phyloP scores from a whole-genome alignment of 139 green algal species.

The Microglena sp. region DNA sequence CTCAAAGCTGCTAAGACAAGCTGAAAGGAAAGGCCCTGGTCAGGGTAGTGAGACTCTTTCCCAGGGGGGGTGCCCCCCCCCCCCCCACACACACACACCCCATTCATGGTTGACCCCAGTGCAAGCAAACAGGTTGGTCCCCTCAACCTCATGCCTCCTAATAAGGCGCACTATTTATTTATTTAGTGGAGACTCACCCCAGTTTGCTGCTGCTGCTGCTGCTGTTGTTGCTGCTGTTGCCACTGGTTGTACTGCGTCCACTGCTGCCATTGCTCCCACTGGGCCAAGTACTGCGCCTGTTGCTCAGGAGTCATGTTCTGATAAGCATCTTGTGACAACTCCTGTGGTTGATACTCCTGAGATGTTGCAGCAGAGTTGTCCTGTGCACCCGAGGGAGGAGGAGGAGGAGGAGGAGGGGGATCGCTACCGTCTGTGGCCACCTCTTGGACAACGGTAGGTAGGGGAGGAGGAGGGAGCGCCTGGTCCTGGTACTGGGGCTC shows the following conservation, averaged over 20 bases:
- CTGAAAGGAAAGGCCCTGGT: not conserved
- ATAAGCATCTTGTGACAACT: not conserved
- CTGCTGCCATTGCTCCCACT: conserved; percentile 6
- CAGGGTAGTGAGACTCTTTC: not conserved
- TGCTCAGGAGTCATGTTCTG: conserved; percentile 1
- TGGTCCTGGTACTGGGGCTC: no score
- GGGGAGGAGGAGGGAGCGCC: no score
- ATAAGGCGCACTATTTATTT: no score
- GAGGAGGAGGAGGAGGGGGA: not conserved
- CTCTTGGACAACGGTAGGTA: no score
- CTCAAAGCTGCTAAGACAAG: no score
- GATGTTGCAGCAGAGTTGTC: not conserved
- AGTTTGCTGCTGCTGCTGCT: not conserved
- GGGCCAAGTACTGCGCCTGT: conserved; percentile 5
- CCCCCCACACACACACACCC: no score
- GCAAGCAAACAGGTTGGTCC: no score
- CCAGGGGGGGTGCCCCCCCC: no score
- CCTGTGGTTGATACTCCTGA: not conserved
- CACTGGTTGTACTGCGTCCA: not conserved
- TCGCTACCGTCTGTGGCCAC: no score
- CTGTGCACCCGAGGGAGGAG: not conserved
- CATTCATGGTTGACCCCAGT: no score
- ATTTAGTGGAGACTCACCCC: no score
- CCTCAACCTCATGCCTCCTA: no score
- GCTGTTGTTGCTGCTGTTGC: not conserved